These are phyloP conservation scores for Angomonas deanei DNA, from an alignment of 208 protist species.

Conservation along the genomic window DNA sequence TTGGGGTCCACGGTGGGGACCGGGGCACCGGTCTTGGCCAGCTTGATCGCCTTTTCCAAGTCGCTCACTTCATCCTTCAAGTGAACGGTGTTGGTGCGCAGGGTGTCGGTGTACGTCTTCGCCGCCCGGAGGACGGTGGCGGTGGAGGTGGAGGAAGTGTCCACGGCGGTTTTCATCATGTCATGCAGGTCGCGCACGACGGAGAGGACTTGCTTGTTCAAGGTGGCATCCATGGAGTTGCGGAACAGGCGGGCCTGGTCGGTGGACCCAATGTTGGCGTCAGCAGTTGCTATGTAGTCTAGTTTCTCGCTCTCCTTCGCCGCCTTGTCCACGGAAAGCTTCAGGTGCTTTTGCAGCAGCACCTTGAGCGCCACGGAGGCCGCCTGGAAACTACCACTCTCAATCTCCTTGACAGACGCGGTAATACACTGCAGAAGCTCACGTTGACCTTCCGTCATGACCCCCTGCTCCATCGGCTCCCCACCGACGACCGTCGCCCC, in stretches of 20 bases:
- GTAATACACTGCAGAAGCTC: slow-evolving; percentile 63
- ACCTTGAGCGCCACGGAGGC: slow-evolving; percentile 52
- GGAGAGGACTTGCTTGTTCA: slow-evolving; percentile 32
- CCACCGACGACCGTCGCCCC: slow-evolving; percentile 7
- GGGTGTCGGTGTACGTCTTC: slow-evolving; percentile 22
- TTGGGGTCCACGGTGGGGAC: slow-evolving; percentile 43
- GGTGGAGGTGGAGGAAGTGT: slow-evolving; percentile 25
- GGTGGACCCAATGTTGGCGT: slow-evolving; percentile 50
- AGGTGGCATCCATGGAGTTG: slow-evolving; percentile 37
- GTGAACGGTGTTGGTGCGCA: slow-evolving; percentile 32
- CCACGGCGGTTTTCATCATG: slow-evolving; percentile 27
- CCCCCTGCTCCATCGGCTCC: slow-evolving; percentile 29
- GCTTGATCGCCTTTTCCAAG: slow-evolving; percentile 27
- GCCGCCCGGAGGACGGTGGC: slow-evolving; percentile 21
- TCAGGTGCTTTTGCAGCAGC: slow-evolving; percentile 61
- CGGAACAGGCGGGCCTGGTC: slow-evolving; percentile 57
- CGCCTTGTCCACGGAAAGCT: slow-evolving; percentile 58
- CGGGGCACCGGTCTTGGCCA: slow-evolving; percentile 20
- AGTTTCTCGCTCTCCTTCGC: slow-evolving; percentile 50
- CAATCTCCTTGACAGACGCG: slow-evolving; percentile 61
- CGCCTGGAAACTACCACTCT: slow-evolving; percentile 41
- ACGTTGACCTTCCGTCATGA: slow-evolving; percentile 50
- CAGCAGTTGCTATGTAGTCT: slow-evolving; percentile 23
- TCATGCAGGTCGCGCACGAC: slow-evolving; percentile 26
- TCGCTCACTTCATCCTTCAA: slow-evolving; percentile 50